Evolutionary conservation across 345 rosid species (phyloP).

Genomic region (Alliaria petiolata): DNA sequence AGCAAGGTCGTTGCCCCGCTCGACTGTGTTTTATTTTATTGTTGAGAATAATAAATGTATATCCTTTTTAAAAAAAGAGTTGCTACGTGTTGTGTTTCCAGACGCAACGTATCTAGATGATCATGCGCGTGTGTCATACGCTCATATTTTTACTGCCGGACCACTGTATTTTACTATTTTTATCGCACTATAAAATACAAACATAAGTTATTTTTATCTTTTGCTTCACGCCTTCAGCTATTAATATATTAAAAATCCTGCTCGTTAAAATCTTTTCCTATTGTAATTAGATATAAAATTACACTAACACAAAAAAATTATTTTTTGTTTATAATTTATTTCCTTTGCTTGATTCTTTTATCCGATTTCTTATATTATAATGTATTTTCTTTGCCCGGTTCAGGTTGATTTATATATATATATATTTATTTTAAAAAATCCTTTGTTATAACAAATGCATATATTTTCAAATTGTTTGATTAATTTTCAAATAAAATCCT

Average conservation of each 20-base stretch:
- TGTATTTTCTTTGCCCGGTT: too few species aligned
- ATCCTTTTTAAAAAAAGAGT: conserved; percentile 1
- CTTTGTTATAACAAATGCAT: too few species aligned
- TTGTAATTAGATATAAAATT: too few species aligned
- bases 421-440: too few species aligned
- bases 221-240: background rate
- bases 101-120: conserved; percentile 23
- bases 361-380: too few species aligned
- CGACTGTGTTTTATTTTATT: background rate
- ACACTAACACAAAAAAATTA: too few species aligned
- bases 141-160: background rate
- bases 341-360: too few species aligned
- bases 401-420: too few species aligned
- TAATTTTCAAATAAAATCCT: background rate
- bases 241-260: background rate
- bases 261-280: too few species aligned
- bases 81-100: conserved; percentile 26
- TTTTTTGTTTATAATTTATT: too few species aligned
- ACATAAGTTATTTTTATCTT: background rate
- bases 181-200: background rate
- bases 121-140: conserved; percentile 29
- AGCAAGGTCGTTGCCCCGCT: conserved; percentile 15
- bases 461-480: too few species aligned
- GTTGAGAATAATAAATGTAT: conserved; percentile 21
- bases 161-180: background rate